These are phyloP conservation scores for Cladophialophora chaetospira DNA, from an alignment of 2,329 filamentous ascomycete genomes.

Conservation along the genomic window DNA sequence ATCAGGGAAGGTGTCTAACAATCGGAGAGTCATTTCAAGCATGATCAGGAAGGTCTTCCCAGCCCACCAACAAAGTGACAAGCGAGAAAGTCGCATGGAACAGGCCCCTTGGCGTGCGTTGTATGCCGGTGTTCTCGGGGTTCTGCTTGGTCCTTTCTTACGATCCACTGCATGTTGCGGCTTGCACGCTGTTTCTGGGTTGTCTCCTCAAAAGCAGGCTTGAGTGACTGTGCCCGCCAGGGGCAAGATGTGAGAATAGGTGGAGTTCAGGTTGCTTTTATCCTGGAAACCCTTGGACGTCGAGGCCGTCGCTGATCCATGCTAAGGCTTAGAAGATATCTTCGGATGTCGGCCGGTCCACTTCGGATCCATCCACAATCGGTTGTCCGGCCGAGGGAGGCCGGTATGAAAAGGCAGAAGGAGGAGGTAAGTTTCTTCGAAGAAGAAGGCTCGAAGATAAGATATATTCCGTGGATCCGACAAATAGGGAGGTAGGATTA, in stretches of 20 bases:
- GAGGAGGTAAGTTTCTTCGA: neutral
- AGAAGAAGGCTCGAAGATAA: neutral
- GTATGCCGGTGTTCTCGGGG: neutral
- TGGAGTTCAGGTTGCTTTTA: neutral
- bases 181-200: neutral
- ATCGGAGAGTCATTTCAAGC: neutral
- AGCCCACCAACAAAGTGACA: neutral
- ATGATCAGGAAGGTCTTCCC: neutral
- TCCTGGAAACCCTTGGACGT: neutral
- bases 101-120: too few relatives aligned
- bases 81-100: neutral
- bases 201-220: conserved; percentile 3
- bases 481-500: conserved; percentile 5
- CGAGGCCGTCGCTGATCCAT: neutral
- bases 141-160: conserved; percentile 24
- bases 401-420: neutral
- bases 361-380: neutral
- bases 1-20: neutral
- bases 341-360: conserved; percentile 6
- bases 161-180: conserved; percentile 15
- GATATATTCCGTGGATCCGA: conserved; percentile 6
- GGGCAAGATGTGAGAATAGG: neutral
- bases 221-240: neutral
- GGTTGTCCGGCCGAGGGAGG: neutral
- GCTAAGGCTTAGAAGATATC: neutral